These are phyloP conservation scores for Ganoderma lucidum DNA, from an alignment of 1,284 basidiomycete species.

Conservation along the genomic window DNA sequence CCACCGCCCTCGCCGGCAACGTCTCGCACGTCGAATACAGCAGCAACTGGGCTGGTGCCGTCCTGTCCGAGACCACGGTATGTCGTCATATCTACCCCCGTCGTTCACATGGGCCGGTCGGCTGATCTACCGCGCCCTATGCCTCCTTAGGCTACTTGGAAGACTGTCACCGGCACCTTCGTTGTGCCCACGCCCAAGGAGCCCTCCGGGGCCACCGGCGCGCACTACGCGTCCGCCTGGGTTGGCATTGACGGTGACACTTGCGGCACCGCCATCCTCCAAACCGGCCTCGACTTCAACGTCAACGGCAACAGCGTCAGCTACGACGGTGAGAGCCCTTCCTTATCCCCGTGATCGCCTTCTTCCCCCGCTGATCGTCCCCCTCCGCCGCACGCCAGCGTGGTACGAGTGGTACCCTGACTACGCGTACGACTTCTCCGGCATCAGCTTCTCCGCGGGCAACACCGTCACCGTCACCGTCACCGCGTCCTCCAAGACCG, in stretches of 20 bases:
- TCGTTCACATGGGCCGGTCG: background rate
- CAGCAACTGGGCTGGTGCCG: slow-evolving; percentile 40
- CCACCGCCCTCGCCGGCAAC: slow-evolving; percentile 20
- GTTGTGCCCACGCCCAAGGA: slow-evolving; percentile 39
- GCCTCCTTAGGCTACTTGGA: slow-evolving; percentile 35
- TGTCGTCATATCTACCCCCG: slow-evolving; percentile 2
- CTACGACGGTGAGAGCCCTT: slow-evolving; percentile 35
- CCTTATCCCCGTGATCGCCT: background rate
- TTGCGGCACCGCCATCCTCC: background rate
- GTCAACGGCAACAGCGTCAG: slow-evolving; percentile 33
- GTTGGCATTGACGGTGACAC: background rate
- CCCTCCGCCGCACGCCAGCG: slow-evolving; percentile 30
- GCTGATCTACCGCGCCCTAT: background rate
- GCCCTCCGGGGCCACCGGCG: slow-evolving; percentile 29
- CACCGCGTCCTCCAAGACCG: slow-evolving; percentile 38
- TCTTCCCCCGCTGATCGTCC: background rate
- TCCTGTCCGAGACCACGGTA: slow-evolving; percentile 31
- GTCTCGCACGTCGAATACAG: slow-evolving; percentile 33
- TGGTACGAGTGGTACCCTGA: slow-evolving; percentile 51
- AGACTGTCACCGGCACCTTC: slow-evolving; percentile 43
- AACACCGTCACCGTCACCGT: slow-evolving; percentile 42
- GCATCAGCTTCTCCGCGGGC: slow-evolving; percentile 41
- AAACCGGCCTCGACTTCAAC: slow-evolving; percentile 42
- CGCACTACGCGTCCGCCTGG: background rate
- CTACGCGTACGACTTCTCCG: slow-evolving; percentile 44